Evolutionary conservation across 1,139 yeast species (phyloP), one percentile per base, ranked within the genome.

Genomic region (Pichia sp.): DNA sequence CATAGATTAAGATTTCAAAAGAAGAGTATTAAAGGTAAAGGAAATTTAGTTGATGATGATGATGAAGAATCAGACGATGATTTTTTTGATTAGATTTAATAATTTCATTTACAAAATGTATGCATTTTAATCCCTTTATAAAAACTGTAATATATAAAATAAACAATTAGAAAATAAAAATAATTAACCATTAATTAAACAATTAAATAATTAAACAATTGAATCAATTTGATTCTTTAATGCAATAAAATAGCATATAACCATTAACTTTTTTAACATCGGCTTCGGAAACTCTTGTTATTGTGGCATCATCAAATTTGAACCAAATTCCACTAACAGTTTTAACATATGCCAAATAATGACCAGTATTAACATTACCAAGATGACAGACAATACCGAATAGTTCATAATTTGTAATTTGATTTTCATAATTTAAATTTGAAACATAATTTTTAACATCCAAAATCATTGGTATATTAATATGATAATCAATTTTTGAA

Each of bases 351-450:
- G 94, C 85, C 20, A 90, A 76, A 61, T 92, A 92, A 64, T 92
- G 98, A 11, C 98, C 98, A 1, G 97, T 92, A 60, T 87, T 87
- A 6, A 90, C 94, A 26, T 92, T 81, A 1, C 98, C 98, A 39
- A 80, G 80, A 62, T 92, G 98, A 57, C 90, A 80, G 10, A 92
- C 82, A 35, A 89, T 78, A 1, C 94, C 96, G 65, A 82, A 87
- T 39, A 92, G 70, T 62, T 90, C 96, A 63, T 84, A 51, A 39
- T 29, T 55, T 36, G 40, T 50, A 38, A n/a, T 54, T 53, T 25
- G 35, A 45, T 50, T 20, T 11, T 16, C 20, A 10, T n/a, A 10
- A 22, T 27, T 30, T 9, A 30, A 23, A 54, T 12, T 58, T 30
- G 70, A 67, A 48, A 73, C 74, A 59, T 85, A 90, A 40, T 76